Base-by-base conservation (phyloP, 2,329 filamentous ascomycete species). In the Nannizziopsis arthrosporioides region DNA sequence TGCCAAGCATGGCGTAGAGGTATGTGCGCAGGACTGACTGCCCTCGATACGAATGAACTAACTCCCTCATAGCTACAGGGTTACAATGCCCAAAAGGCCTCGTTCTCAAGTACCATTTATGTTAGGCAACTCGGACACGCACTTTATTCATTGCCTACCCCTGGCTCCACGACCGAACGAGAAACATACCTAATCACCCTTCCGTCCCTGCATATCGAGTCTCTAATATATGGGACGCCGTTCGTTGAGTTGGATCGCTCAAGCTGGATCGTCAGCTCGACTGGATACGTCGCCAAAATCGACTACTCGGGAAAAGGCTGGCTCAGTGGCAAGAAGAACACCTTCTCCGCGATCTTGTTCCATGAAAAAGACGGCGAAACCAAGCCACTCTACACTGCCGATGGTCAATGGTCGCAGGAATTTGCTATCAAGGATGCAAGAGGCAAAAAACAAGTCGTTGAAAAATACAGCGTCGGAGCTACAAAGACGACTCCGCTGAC, bases 41-140 rank as follows among this genome's bases (percentile, higher is more conserved):
- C 7, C 18, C 19, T 17, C n/a, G 35, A 10, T 18, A 44, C 27
- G 30, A 14, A 19, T 2, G 22, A 19, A 12, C 39, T 48, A 38
- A 44, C 22, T 18, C n/a, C 3, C 14, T 10, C 11, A 15, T 56
- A 72, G 58, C 65, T 82, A 17, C 73, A 80, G 70, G 90, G 90
- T 46, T 95, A 94, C 71, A 95, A 96, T 61, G 90, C 85, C 12
- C 92, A 96, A 63, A 96, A 94, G 67, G 89, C 90, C 3, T 93
- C 87, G 12, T 95, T 98, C 68, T 85, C 84, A 53, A 82, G 84
- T 57, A 94, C 90, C 39, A 95, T 96, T 66, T 84, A 90, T 60
- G 84, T 98, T 62, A 94, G 93, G 74, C 87, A 94, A 70, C 83
- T 93, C 57, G 90, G 90, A 32, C 89, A 95, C 62, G 89, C 89